phyloP scores from a whole-genome alignment of 2,329 filamentous ascomycete genomes.

The Alternaria longipes region DNA sequence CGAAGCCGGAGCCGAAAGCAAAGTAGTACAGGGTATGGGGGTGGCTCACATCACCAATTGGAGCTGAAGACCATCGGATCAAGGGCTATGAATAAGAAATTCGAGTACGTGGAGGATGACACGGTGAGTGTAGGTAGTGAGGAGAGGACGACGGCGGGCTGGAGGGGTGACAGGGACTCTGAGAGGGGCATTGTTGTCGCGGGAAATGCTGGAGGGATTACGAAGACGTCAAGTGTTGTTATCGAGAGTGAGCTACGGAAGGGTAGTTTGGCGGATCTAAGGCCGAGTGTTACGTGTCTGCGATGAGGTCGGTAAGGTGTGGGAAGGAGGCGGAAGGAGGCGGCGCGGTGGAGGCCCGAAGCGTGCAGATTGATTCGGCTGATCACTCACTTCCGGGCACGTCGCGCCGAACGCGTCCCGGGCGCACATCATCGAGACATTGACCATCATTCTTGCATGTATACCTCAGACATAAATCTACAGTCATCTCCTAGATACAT shows the following conservation, averaged over 20 bases:
- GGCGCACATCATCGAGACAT: too few relatives aligned
- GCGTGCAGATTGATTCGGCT: too few relatives aligned
- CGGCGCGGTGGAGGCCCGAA: too few relatives aligned
- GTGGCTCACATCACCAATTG: neutral
- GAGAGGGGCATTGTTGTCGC: neutral
- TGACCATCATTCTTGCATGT: too few relatives aligned
- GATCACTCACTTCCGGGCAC: too few relatives aligned
- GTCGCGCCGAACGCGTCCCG: too few relatives aligned
- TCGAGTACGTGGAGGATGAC: slow-evolving; percentile 19
- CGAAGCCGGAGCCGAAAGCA: slow-evolving; percentile 14
- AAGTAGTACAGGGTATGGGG: slow-evolving; percentile 2
- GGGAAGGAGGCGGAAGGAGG: too few relatives aligned
- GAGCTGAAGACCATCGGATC: slow-evolving; percentile 22
- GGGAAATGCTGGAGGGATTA: neutral
- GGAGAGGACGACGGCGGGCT: slow-evolving; percentile 8
- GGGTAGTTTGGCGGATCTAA: neutral
- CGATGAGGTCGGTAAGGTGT: neutral
- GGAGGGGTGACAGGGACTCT: neutral
- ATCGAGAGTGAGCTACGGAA: slow-evolving; percentile 1
- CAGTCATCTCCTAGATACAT: too few relatives aligned
- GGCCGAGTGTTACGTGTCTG: neutral
- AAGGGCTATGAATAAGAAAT: slow-evolving; percentile 3
- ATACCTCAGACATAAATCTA: too few relatives aligned
- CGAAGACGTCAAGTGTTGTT: slow-evolving; percentile 1
- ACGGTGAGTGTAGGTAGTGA: slow-evolving; percentile 21